phyloP scores from a whole-genome alignment of 1,284 basidiomycete genomes.

The Trametes pubescens region DNA sequence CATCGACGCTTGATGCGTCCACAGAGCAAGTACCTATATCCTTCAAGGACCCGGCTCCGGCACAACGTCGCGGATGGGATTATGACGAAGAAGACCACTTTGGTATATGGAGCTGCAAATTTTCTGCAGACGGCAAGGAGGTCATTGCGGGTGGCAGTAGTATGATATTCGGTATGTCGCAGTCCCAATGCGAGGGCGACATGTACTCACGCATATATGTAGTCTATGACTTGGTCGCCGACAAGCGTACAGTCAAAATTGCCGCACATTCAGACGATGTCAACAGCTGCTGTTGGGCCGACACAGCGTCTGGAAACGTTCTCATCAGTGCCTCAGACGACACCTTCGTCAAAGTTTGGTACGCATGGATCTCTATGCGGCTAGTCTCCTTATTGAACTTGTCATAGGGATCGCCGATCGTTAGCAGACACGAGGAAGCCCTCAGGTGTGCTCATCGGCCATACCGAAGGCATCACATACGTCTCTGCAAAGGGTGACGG shows the following conservation, averaged over 20 bases:
- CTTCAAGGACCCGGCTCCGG: constrained; percentile 61
- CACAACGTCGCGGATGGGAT: constrained; percentile 44
- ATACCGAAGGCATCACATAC: constrained; percentile 94
- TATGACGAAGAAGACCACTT: constrained; percentile 58
- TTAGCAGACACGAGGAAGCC: constrained; percentile 82
- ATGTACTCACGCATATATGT: constrained; percentile 7
- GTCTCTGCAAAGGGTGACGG: constrained; percentile 93
- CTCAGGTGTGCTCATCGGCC: constrained; percentile 92
- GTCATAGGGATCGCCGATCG: constrained; percentile 87
- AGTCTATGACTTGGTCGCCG: constrained; percentile 92
- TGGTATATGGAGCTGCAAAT: constrained; percentile 93
- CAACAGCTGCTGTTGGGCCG: constrained; percentile 97
- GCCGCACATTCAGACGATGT: constrained; percentile 90
- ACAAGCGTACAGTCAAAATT: constrained; percentile 84
- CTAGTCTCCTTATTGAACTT: not conserved
- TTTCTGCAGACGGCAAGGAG: constrained; percentile 96
- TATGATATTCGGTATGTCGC: constrained; percentile 74
- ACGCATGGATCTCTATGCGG: constrained; percentile 36
- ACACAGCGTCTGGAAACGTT: constrained; percentile 90
- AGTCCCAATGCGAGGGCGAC: constrained; percentile 22
- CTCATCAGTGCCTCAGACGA: constrained; percentile 96
- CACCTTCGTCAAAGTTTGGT: constrained; percentile 95
- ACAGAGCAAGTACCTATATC: constrained; percentile 77
- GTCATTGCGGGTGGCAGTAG: constrained; percentile 82
- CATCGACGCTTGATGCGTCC: constrained; percentile 79